phyloP scores from a whole-genome alignment of 805 yeast species.

The Cyberlindnera subsufficiens region DNA sequence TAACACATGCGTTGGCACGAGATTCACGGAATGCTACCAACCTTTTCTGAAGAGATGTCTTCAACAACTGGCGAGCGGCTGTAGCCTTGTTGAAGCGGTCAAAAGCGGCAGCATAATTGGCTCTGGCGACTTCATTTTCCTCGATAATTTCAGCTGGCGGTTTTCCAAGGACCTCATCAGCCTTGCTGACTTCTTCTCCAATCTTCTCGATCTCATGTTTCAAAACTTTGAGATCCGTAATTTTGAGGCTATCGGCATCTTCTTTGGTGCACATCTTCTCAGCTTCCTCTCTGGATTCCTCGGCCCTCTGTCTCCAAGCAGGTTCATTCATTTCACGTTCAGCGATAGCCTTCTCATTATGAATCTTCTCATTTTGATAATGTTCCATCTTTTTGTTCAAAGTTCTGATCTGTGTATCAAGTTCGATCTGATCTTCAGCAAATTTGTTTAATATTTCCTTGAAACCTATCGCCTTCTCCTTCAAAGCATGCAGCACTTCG shows the following conservation, averaged over 20 bases:
- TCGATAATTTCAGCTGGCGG: slow-evolving; percentile 49
- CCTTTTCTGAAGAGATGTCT: slow-evolving; percentile 38
- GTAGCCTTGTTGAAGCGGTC: slow-evolving; percentile 32
- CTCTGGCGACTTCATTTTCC: slow-evolving; percentile 39
- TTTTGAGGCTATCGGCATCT: slow-evolving; percentile 33
- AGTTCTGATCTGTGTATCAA: slow-evolving; percentile 10
- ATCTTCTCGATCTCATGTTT: slow-evolving; percentile 42
- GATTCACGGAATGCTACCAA: slow-evolving; percentile 35
- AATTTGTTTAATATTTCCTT: slow-evolving; percentile 15
- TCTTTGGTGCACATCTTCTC: slow-evolving; percentile 40
- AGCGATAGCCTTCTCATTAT: slow-evolving; percentile 12
- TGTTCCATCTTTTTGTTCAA: slow-evolving; percentile 11
- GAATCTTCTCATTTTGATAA: slow-evolving; percentile 11
- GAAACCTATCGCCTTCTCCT: slow-evolving; percentile 20
- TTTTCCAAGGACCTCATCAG: slow-evolving; percentile 49
- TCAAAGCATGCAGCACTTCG: slow-evolving; percentile 14
- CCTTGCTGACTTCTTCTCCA: slow-evolving; percentile 40
- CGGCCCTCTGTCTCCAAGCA: slow-evolving; percentile 12
- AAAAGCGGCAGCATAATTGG: slow-evolving; percentile 37
- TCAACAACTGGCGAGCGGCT: slow-evolving; percentile 25
- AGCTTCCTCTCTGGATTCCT: slow-evolving; percentile 25
- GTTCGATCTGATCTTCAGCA: slow-evolving; percentile 2
- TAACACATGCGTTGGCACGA: slow-evolving; percentile 35
- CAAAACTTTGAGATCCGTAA: slow-evolving; percentile 42
- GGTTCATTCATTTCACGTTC: slow-evolving; percentile 20